Evolutionary conservation across 805 yeast genomes (phyloP), one percentile per base, ranked within the genome.

Genomic region (Lachancea lanzarotensis): DNA sequence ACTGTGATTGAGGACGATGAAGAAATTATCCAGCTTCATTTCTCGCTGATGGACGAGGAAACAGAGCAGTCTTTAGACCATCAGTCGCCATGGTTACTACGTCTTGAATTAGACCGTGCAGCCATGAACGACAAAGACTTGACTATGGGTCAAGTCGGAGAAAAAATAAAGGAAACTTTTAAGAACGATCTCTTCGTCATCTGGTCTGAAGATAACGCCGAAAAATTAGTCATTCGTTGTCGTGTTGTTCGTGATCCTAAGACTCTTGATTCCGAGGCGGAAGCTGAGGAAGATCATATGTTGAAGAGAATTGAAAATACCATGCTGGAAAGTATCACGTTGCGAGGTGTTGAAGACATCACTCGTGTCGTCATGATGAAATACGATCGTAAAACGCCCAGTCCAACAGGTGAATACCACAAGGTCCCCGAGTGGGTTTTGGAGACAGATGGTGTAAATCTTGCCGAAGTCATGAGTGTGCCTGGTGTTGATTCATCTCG

Each of bases 141-240:
- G 63, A 87, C 96, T 3, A 93, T 95, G 97, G 86, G 95, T 53
- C 96, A 93, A 71, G 98, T 93, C 45, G 97, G 98, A 22, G 95
- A 89, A 56, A 89, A 84, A 73, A 93, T 93, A 49, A 83, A 89
- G 52, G 90, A 86, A 61, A 83, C 86, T 51, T 93, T 93, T 66
- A 95, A 90, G 44, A 95, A 89, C 56, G 98, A 93, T 68, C 71
- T 93, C 69, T 93, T 91, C 60, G 96, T 93, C 34, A 93, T 93
- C 60, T 93, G 98, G 98, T 88, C 97, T 39, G 98, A 95, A 74
- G 99, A 93, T 73, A 91, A 93, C 60, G 96, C 97, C 37, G 97
- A 91, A 54, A 90, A 89, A 68, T 82, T 93, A 68, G 83, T 93
- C 51, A 85, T 93, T 55, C 95, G 99, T 75, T 91, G 98, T 75